Base-by-base conservation (phyloP, 768 basidiomycete species). In the Suillus plorans region DNA sequence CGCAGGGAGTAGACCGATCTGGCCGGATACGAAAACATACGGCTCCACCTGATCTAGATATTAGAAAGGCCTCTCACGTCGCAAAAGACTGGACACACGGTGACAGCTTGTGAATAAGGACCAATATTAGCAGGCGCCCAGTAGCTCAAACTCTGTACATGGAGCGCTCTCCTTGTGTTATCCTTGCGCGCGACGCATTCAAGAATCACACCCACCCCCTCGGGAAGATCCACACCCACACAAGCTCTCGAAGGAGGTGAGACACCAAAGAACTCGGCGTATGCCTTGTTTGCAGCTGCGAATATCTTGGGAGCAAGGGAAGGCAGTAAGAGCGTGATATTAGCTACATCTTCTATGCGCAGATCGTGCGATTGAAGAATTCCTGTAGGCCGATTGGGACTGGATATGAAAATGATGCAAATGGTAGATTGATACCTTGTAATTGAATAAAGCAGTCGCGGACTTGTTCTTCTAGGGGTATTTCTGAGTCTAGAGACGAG, bases 61-160 rank as follows among this genome's bases (percentile, higher is more conserved):
- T 36, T 25, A 65, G 49, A 57, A 50, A 63, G n/a, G 28, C 34
- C 59, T 16, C 55, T 28, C 41, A 28, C 13, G 56, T n/a, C 16
- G 12, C 49, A n/a, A 41, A 53, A 64, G 39, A 31, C 60, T 6
- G 50, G 61, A 78, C 87, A 70, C 61, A 96, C 97, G 60, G 83
- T 81, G 68, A 98, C 86, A 2, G 94, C 91, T 77, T 99, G 97
- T 5, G 95, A 97, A 76, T 99, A 99, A 5, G 97, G 97, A 0
- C 97, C 97, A 62, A 99, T 99, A 74, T 99, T 99, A 12, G 97
- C 97, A 14, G 97, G 95, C 34, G 96, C 97, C 97, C 97, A 99
- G 72, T 99, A 98, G 76, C 97, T 98, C 67, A 98, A 72, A 10
- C 95, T 85, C 76, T 99, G 97, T 2, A 99, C 97, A 72, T 99